Percentiles rank a stretch among this genome's conserved stretches.
These are phyloP conservation scores for Exophiala aquamarina DNA, from an alignment of 2,329 filamentous ascomycete species.

Conservation along the genomic window DNA sequence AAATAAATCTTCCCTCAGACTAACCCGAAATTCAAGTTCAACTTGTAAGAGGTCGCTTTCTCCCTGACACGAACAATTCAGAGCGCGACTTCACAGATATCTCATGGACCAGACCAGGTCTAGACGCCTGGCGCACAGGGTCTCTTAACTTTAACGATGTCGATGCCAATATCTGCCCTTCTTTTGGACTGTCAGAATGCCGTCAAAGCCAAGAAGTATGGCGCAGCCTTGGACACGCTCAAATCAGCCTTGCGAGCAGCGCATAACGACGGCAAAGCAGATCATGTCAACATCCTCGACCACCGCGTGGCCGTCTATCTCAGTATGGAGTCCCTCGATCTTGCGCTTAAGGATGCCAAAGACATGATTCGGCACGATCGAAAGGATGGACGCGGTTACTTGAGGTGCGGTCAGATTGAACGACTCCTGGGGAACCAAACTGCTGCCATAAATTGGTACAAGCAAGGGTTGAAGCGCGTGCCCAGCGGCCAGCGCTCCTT, in stretches of 20 bases:
- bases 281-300: constrained; percentile 37
- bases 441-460: constrained; percentile 58
- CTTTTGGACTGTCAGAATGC: constrained; percentile 12
- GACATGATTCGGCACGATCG: constrained; percentile 54
- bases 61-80: no score
- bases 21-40: no score
- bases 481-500: constrained; percentile 34
- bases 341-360: constrained; percentile 57
- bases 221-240: constrained; percentile 8
- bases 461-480: constrained; percentile 57
- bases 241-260: constrained; percentile 9
- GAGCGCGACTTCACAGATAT: no score
- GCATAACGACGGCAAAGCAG: constrained; percentile 3
- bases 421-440: constrained; percentile 48
- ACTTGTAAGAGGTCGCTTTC: no score
- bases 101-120: no score
- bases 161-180: background rate
- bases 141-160: no score
- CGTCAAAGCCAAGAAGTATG: constrained; percentile 12
- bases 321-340: constrained; percentile 51
- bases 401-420: constrained; percentile 53
- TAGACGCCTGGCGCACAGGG: no score
- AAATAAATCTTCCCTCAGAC: no score
- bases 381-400: constrained; percentile 57
- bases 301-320: constrained; percentile 34